phyloP scores from a whole-genome alignment of 192 early-diverging fungal species.

The Entophlyctis helioformis region DNA sequence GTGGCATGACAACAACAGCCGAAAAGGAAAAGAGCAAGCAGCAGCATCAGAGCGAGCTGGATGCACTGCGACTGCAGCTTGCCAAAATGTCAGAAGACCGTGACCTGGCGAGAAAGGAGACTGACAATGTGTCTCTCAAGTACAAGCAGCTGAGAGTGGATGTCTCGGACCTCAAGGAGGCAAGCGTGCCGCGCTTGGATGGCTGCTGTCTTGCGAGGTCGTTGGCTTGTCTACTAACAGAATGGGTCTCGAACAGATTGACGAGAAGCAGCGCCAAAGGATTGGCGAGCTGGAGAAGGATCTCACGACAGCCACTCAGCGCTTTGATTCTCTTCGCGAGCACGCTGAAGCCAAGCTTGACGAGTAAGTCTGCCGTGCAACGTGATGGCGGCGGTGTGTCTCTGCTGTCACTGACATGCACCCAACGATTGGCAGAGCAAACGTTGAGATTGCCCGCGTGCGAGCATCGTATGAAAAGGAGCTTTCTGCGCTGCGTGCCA shows the following conservation, averaged over 20 bases:
- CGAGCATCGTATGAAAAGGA: conserved; percentile 18
- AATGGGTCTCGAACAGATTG: background rate
- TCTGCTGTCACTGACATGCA: background rate
- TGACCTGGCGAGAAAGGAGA: conserved; percentile 6
- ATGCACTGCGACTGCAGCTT: conserved; percentile 1
- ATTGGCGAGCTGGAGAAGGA: conserved; percentile 3
- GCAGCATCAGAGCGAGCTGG: conserved; percentile 1
- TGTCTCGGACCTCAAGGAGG: conserved; percentile 17
- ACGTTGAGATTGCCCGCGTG: conserved; percentile 20
- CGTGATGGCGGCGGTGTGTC: background rate
- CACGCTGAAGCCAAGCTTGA: conserved; percentile 31
- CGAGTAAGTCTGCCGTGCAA: conserved; percentile 7
- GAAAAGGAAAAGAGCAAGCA: background rate
- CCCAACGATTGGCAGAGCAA: conserved; percentile 19
- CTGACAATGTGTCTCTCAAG: conserved; percentile 10
- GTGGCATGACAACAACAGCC: background rate
- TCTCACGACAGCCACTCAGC: conserved; percentile 2
- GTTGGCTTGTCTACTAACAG: background rate
- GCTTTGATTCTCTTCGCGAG: conserved; percentile 12
- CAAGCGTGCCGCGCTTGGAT: background rate
- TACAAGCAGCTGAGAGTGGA: conserved; percentile 17
- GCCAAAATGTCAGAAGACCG: conserved; percentile 2
- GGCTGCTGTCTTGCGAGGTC: background rate
- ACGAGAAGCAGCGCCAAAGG: background rate
- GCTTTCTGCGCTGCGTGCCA: conserved; percentile 17